phyloP scores from a whole-genome alignment of 345 rosid species.

The Mallotus nudiflorus region DNA sequence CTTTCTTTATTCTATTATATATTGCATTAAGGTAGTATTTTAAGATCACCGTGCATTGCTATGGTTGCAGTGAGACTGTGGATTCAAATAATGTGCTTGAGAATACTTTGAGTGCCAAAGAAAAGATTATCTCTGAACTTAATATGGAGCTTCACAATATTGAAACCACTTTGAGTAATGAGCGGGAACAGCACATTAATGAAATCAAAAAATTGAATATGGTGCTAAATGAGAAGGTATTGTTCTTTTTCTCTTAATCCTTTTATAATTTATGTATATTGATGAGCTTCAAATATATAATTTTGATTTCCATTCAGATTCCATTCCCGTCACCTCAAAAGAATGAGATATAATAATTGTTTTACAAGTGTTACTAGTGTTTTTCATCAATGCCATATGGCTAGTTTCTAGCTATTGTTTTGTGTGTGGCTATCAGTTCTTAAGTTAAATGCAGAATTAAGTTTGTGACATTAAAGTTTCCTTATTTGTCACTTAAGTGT shows the following conservation, averaged over 20 bases:
- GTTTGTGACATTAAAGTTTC: not conserved
- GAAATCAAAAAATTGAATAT: slow-evolving; percentile 81
- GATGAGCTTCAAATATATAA: not conserved
- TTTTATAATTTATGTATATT: not conserved
- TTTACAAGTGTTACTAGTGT: not conserved
- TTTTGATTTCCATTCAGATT: not conserved
- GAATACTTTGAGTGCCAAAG: slow-evolving; percentile 85
- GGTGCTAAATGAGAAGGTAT: slow-evolving; percentile 71
- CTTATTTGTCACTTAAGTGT: not conserved
- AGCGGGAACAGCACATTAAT: slow-evolving; percentile 73
- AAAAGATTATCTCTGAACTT: slow-evolving; percentile 90
- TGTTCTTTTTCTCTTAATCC: not conserved
- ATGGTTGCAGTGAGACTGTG: slow-evolving; percentile 57
- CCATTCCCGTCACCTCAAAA: not conserved
- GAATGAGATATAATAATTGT: not conserved
- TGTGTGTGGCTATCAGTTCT: not conserved
- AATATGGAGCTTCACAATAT: slow-evolving; percentile 87
- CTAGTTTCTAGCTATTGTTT: not conserved
- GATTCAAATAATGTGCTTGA: slow-evolving; percentile 85
- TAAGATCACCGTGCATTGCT: slow-evolving; percentile 23
- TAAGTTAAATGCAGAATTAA: not conserved
- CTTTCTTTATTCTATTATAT: not conserved
- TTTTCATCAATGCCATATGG: not conserved
- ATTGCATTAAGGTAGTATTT: not conserved
- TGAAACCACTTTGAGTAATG: slow-evolving; percentile 73